Base-by-base conservation (phyloP, 2,329 filamentous ascomycete genomes). In the Alternaria alternata region DNA sequence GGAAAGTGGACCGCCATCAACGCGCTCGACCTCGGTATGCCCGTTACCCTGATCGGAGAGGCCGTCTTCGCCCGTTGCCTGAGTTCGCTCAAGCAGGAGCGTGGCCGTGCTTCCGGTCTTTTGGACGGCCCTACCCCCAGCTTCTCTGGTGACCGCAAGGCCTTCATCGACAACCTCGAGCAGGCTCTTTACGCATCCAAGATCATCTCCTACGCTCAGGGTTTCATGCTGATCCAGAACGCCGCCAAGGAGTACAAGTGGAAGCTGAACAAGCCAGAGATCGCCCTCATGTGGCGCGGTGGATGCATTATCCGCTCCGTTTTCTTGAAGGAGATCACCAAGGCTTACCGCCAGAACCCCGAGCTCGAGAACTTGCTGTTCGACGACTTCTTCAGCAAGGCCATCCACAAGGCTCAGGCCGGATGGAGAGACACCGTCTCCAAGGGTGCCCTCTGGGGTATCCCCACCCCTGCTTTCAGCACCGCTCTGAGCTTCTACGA, bases 1-100 rank as follows among this genome's bases (percentile, higher is more conserved):
- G 95, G 95, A 84, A 98, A 99, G 88, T 99, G 95, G 95, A 99
- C 95, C 71, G 94, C 95, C 77, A 96, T 99, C 85, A 99, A 99
- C 84, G 94, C 95, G 69, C 90, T 99, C 63, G 95, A 99, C 81
- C 91, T 99, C 65, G 95, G 95, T 78, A 96, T 96, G 93, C 95
- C 95, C 79, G 95, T 99, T 74, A 98, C 95, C 64, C 86, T 99
- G 74, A 99, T 99, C 73, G 95, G 94, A 65, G 95, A 99, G 87
- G 91, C 95, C 71, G 95, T 99, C 74, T 93, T 98, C 78, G 88
- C 93, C 71, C 92, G 95, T 78, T 98, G 95, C 87, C 81, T 99
- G 81, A 96, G 92, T 72, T 91, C 91, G 67, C 88, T 98, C 84
- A 99, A 99, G 90, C 87, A 87, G 49, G 94, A 99, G 89, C 94